Percentiles rank a stretch among this genome's conserved stretches.
phyloP scores from a whole-genome alignment of 257 asterid genomes.

The Rubia yunnanensis region DNA sequence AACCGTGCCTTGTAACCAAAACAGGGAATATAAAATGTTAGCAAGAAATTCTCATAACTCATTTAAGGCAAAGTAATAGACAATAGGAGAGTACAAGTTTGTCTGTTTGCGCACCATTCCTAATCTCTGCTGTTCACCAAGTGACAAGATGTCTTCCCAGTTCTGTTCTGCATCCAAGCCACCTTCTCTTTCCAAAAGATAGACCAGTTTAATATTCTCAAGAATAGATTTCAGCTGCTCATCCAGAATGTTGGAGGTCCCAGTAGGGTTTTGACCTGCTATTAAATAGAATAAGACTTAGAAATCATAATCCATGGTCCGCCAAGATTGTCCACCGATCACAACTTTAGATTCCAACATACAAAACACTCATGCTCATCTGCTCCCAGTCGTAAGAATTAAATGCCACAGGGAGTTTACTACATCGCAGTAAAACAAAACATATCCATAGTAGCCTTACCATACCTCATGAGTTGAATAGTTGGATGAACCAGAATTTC shows the following conservation, averaged over 20 bases:
- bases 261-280: conserved; percentile 42
- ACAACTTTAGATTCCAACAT: neutral
- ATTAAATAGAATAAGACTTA: conserved; percentile 6
- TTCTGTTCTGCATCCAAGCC: conserved; percentile 80
- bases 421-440: too few relatives aligned
- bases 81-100: neutral
- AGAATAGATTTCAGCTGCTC: conserved; percentile 60
- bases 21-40: neutral
- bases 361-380: neutral
- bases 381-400: neutral
- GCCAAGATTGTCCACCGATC: neutral
- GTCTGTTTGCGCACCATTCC: conserved; percentile 70
- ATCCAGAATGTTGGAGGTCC: conserved; percentile 37
- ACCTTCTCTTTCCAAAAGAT: conserved; percentile 97
- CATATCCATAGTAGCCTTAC: too few relatives aligned
- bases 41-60: neutral
- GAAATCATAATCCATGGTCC: neutral
- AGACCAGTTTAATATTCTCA: conserved; percentile 73
- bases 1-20: conserved; percentile 66
- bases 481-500: too few relatives aligned
- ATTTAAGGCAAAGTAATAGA: neutral
- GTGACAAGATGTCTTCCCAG: conserved; percentile 98
- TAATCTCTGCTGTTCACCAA: conserved; percentile 95
- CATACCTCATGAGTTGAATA: too few relatives aligned
- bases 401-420: neutral